Percentiles rank a stretch among this genome's conserved stretches.
Evolutionary conservation across 108 stramenopile genomes (phyloP).

Genomic region (Fragilaria crotonensis): DNA sequence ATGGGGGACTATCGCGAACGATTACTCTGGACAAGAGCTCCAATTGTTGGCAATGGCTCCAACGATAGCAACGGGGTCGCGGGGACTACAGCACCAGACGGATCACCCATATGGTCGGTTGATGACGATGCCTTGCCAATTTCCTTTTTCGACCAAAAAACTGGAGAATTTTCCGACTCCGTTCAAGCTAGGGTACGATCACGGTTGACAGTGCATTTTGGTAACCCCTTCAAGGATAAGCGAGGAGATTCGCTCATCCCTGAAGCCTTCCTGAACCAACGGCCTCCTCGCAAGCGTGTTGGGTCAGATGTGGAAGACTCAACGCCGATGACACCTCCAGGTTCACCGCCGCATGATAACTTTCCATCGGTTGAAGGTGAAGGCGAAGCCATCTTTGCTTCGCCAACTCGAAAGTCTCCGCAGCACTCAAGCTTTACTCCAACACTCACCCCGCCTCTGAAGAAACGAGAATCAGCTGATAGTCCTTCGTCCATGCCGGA

Average conservation of each 20-base stretch:
- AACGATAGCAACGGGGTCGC: constrained; percentile 59
- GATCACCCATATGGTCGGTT: constrained; percentile 62
- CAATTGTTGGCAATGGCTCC: constrained; percentile 72
- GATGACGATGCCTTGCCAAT: constrained; percentile 74
- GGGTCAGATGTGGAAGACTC: constrained; percentile 16
- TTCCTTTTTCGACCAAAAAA: constrained; percentile 59
- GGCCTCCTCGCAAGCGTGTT: constrained; percentile 28
- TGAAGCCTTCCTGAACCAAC: constrained; percentile 40
- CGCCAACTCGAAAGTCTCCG: too few relatives aligned
- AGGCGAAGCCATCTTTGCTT: constrained; percentile 69
- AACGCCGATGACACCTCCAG: constrained; percentile 45
- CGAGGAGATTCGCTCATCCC: constrained; percentile 64
- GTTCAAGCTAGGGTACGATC: constrained; percentile 51
- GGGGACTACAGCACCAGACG: constrained; percentile 64
- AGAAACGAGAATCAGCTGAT: too few relatives aligned
- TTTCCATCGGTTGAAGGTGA: constrained; percentile 62
- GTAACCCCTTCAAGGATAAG: constrained; percentile 73
- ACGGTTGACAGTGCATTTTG: constrained; percentile 64
- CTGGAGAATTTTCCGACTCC: constrained; percentile 66
- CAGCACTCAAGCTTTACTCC: too few relatives aligned
- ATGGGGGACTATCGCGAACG: constrained; percentile 81
- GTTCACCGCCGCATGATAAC: constrained; percentile 66
- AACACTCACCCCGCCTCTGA: too few relatives aligned
- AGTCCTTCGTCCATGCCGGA: too few relatives aligned
- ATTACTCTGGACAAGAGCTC: constrained; percentile 46